Evolutionary conservation across 495 filamentous ascomycete species (phyloP).

Genomic region (Ramalina intermedia): DNA sequence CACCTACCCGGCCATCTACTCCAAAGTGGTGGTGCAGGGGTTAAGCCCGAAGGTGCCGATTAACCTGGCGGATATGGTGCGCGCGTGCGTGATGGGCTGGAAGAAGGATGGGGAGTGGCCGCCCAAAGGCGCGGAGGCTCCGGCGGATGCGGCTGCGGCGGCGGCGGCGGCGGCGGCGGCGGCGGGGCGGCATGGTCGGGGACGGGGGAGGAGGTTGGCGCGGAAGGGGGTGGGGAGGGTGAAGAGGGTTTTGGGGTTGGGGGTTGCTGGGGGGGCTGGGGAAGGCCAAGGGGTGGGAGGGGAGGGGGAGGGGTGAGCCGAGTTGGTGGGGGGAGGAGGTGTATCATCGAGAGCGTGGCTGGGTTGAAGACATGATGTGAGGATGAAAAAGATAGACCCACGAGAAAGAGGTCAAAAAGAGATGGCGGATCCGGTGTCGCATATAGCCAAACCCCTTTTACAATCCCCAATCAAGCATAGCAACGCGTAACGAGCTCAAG

Average conservation of each 20-base stretch:
- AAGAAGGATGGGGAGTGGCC: slow-evolving; percentile 93
- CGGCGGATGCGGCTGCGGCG: background rate
- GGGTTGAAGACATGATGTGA: too few species aligned
- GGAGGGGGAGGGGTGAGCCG: background rate
- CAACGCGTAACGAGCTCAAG: background rate
- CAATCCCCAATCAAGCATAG: background rate
- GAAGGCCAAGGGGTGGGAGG: background rate
- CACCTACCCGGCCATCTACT: slow-evolving; percentile 72
- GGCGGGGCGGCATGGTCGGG: background rate
- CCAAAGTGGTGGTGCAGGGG: slow-evolving; percentile 64
- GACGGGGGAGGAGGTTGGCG: slow-evolving; percentile 3
- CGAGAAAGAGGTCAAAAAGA: too few species aligned
- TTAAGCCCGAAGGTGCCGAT: slow-evolving; percentile 74
- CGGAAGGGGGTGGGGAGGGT: slow-evolving; percentile 10
- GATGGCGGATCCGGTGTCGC: too few species aligned
- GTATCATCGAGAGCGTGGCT: too few species aligned
- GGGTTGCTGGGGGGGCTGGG: background rate
- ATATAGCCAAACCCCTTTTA: too few species aligned
- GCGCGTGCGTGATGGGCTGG: slow-evolving; percentile 82
- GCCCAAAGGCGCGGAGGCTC: slow-evolving; percentile 31
- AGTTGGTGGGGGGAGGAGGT: too few species aligned
- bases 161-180: background rate
- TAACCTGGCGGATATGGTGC: slow-evolving; percentile 65
- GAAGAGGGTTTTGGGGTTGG: slow-evolving; percentile 8
- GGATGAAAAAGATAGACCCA: too few species aligned